Base-by-base conservation (phyloP, 345 rosid genomes). In the Rhodamnia rubescens region DNA sequence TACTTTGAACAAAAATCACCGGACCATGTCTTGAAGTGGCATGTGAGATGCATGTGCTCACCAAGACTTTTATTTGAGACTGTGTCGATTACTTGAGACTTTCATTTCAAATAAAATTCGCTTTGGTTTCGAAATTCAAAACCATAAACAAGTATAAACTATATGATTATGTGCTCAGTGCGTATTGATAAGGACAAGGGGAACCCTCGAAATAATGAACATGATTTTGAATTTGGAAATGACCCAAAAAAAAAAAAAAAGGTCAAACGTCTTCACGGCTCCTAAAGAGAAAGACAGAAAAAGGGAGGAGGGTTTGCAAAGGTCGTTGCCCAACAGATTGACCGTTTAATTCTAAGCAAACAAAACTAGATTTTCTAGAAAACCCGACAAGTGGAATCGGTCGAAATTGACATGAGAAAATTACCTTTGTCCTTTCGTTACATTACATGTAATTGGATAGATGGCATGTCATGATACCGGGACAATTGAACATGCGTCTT, bases 21-120 rank as follows among this genome's bases (percentile, higher is more conserved):
- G 44, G 5, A 42, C 7, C 44, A 42, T 2, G 44, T 42, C 44
- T 42, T 59, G 6, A 27, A 61, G 74, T 61, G 74, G 21, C 40
- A 1, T 7, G 11, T 58, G 64, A 58, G 64, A 58, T 27, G 27
- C 32, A 5, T 57, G 8, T 58, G 32, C 64, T n/a, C 8, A 58
- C 1, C 4, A 0, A 15, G 20, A 2, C 11, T 4, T 16, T 61
- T 61, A 61, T 61, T 59, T 59, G 16, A 36, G 40, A 36, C 3
- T 36, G 40, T 1, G n/a, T n/a, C n/a, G 0, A 8, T n/a, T 1
- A n/a, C 0, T n/a, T n/a, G 1, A 12, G 0, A 58, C 0, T 1
- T 1, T n/a, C 11, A 58, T 58, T 5, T 42, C 1, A 42, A 42
- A 42, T 42, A 42, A 42, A 42, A 6, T 42, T 42, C 7, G 4